These are phyloP conservation scores for Neopestalotiopsis sp. DNA, from an alignment of 2,329 filamentous ascomycete genomes.

Conservation along the genomic window DNA sequence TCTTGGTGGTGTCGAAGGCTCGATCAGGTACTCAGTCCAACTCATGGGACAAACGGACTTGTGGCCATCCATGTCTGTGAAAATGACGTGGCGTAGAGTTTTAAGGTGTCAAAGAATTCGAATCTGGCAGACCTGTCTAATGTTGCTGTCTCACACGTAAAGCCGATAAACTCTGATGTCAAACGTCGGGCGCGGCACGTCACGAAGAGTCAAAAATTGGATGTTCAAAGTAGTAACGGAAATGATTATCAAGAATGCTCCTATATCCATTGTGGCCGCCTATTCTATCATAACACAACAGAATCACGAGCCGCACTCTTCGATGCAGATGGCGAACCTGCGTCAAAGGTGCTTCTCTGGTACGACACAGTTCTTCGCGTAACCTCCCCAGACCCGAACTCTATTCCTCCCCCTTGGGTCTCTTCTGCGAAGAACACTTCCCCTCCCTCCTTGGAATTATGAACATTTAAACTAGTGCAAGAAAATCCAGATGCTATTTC, in stretches of 20 bases:
- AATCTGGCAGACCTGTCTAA: too few species aligned
- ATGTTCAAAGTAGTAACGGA: not conserved
- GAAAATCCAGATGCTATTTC: slow-evolving; percentile 11
- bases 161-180: not conserved
- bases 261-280: slow-evolving; percentile 8
- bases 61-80: too few species aligned
- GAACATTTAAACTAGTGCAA: slow-evolving; percentile 13
- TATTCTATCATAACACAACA: slow-evolving; percentile 13
- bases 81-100: too few species aligned
- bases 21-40: too few species aligned
- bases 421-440: slow-evolving; percentile 6
- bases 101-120: too few species aligned
- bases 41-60: too few species aligned
- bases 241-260: slow-evolving; percentile 8
- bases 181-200: not conserved
- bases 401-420: not conserved
- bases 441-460: slow-evolving; percentile 10
- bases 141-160: too few species aligned
- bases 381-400: not conserved
- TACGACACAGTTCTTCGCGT: not conserved
- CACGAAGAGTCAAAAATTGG: not conserved
- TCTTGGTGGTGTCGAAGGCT: too few species aligned
- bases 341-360: not conserved
- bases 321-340: not conserved
- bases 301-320: not conserved